Percentiles rank a stretch among this genome's conserved stretches.
phyloP scores from a whole-genome alignment of 495 filamentous ascomycete species.

The Podospora conica region DNA sequence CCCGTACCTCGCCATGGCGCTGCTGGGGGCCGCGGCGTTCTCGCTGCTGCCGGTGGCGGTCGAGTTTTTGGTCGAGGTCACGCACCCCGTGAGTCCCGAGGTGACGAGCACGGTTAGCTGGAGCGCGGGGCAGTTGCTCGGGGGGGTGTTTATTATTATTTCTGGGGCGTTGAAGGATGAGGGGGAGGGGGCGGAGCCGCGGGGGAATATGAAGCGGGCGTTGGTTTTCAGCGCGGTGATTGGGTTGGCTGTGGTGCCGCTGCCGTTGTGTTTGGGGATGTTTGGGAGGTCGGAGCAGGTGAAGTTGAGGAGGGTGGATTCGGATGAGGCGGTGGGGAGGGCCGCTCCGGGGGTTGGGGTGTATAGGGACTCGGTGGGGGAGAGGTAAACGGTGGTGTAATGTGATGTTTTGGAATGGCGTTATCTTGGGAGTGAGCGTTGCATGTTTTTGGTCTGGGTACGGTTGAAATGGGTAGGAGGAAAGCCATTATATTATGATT shows the following conservation, averaged over 20 bases:
- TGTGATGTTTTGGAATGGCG: neutral
- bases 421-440: conserved; percentile 1
- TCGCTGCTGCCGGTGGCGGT: conserved; percentile 74
- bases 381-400: neutral
- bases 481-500: neutral
- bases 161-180: conserved; percentile 72
- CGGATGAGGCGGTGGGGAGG: conserved; percentile 22
- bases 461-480: neutral
- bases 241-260: conserved; percentile 55
- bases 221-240: conserved; percentile 75
- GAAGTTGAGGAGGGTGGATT: conserved; percentile 49
- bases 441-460: neutral
- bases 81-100: conserved; percentile 82
- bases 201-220: conserved; percentile 62
- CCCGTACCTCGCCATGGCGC: conserved; percentile 61
- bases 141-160: conserved; percentile 75
- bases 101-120: conserved; percentile 77
- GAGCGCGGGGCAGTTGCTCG: conserved; percentile 73
- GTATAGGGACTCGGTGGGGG: neutral
- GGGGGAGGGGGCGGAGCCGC: conserved; percentile 47
- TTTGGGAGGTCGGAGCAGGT: conserved; percentile 52
- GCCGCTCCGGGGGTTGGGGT: neutral
- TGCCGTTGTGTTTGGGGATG: conserved; percentile 60
- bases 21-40: conserved; percentile 80
- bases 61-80: conserved; percentile 81